phyloP scores from a whole-genome alignment of 1,139 yeast genomes.

The Candida tunisiensis region DNA sequence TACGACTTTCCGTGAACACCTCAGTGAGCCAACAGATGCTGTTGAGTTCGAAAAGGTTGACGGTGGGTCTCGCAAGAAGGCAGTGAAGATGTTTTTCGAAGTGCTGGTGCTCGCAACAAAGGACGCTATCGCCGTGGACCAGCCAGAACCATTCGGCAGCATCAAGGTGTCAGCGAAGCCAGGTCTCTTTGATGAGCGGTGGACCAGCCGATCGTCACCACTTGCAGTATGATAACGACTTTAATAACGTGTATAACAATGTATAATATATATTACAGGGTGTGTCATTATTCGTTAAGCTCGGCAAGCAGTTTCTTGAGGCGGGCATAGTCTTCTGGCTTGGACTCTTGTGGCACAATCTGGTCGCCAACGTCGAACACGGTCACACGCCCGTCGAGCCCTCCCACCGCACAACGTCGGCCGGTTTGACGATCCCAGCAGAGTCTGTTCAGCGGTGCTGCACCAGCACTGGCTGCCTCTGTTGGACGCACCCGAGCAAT shows the following conservation, averaged over 20 bases:
- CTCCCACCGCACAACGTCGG: constrained; percentile 18
- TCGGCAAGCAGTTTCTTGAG: constrained; percentile 2
- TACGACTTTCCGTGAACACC: not conserved
- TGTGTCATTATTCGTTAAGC: not conserved
- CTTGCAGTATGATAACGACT: not conserved
- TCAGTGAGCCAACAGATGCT: not conserved
- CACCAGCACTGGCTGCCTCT: not conserved
- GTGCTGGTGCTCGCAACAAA: constrained; percentile 67
- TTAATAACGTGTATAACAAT: not conserved
- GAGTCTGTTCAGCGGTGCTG: constrained; percentile 12
- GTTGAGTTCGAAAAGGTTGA: not conserved
- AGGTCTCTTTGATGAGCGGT: constrained; percentile 23
- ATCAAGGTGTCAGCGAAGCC: constrained; percentile 38
- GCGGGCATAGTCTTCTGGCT: constrained; percentile 9
- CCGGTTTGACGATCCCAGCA: constrained; percentile 14
- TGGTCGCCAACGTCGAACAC: constrained; percentile 14
- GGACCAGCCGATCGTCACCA: not conserved
- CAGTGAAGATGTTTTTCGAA: constrained; percentile 68
- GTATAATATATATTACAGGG: not conserved
- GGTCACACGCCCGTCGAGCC: constrained; percentile 18
- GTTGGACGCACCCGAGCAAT: constrained; percentile 14
- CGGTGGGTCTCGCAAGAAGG: constrained; percentile 26
- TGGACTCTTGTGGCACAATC: constrained; percentile 6
- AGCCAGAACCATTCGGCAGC: constrained; percentile 42
- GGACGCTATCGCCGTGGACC: constrained; percentile 50